Evolutionary conservation across 129 eudicot species (phyloP).

Genomic region (carrot (Daucus carota)): DNA sequence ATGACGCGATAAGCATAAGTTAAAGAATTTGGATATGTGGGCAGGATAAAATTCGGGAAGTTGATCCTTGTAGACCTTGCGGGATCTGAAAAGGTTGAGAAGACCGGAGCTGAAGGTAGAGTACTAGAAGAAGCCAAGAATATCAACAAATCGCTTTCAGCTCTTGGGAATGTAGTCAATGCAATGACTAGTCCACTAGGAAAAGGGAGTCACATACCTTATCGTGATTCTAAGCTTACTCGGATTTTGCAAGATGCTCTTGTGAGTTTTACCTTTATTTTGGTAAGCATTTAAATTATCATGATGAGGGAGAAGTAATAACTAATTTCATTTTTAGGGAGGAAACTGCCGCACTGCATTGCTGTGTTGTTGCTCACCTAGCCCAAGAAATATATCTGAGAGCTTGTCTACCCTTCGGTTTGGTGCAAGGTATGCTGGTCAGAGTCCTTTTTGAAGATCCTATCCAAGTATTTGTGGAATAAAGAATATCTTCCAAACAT

Average conservation of each 20-base stretch:
- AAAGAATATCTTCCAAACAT: neutral
- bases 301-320: neutral
- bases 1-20: neutral
- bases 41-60: constrained; percentile 63
- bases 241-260: constrained; percentile 84
- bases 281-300: neutral
- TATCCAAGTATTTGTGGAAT: neutral
- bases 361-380: constrained; percentile 93
- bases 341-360: constrained; percentile 78
- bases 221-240: constrained; percentile 89
- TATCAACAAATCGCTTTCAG: constrained; percentile 84
- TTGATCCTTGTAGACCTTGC: constrained; percentile 92
- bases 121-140: constrained; percentile 93
- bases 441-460: neutral
- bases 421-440: constrained; percentile 65
- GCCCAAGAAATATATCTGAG: constrained; percentile 66
- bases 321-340: constrained; percentile 40
- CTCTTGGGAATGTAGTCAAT: constrained; percentile 85
- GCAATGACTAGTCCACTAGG: constrained; percentile 57
- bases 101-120: constrained; percentile 91
- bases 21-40: constrained; percentile 9
- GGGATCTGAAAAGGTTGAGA: constrained; percentile 89
- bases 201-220: constrained; percentile 63
- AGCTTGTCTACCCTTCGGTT: constrained; percentile 79
- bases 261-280: constrained; percentile 35